These are phyloP conservation scores for Vitis vinifera DNA, from an alignment of 164 flowering plant genomes.

Conservation along the genomic window ASM3070453v1 NC_081814.1:22740501-22741000, in stretches of 20 bases:
- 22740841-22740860: conserved; percentile 26
- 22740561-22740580: conserved; percentile 35
- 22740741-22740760: not conserved
- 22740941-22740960: conserved; percentile 37
- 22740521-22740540: conserved; percentile 36
- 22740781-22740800: too few relatives aligned
- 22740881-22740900: conserved; percentile 21
- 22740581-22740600: conserved; percentile 63
- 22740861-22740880: conserved; percentile 18
- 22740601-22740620: conserved; percentile 58
- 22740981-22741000: conserved; percentile 56
- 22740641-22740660: conserved; percentile 47
- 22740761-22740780: too few relatives aligned
- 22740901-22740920: conserved; percentile 43
- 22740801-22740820: too few relatives aligned
- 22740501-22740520: conserved; percentile 40
- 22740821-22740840: not conserved
- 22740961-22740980: conserved; percentile 50
- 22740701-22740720: conserved; percentile 45
- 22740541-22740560: conserved; percentile 28
- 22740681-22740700: conserved; percentile 42
- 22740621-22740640: conserved; percentile 42
- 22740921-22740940: conserved; percentile 55
- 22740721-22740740: conserved; percentile 57
- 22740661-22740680: conserved; percentile 42